Conservation (phyloP, 768 basidiomycete genomes). For the Naganishia vaughanmartiniae region DNA sequence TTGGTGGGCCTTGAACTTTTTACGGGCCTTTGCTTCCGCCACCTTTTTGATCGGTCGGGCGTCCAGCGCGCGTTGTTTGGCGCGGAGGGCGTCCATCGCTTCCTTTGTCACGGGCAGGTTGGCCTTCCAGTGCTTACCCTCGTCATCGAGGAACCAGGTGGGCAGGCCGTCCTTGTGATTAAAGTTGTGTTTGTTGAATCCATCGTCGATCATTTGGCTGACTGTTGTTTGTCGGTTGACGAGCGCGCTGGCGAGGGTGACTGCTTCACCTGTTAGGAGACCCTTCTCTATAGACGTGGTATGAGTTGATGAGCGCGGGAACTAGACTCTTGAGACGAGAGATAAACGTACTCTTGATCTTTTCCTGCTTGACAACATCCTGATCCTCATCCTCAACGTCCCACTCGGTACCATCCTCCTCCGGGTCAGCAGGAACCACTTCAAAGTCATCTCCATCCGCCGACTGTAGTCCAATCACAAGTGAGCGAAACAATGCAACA, state of each 20-base stretch:
- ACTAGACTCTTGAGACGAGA: neutral
- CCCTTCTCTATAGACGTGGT: slow-evolving; percentile 63
- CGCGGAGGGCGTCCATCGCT: slow-evolving; percentile 76
- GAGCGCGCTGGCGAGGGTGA: slow-evolving; percentile 83
- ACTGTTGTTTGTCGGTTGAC: slow-evolving; percentile 87
- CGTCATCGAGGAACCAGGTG: slow-evolving; percentile 96
- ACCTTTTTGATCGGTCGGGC: slow-evolving; percentile 98
- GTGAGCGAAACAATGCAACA: too few species aligned
- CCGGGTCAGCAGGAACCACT: slow-evolving; percentile 64
- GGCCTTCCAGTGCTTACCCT: slow-evolving; percentile 83
- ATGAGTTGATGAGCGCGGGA: neutral
- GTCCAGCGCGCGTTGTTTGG: slow-evolving; percentile 87
- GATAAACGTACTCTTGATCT: slow-evolving; percentile 63
- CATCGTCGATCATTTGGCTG: slow-evolving; percentile 85
- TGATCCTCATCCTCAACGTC: slow-evolving; percentile 74
- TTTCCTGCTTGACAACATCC: slow-evolving; percentile 65
- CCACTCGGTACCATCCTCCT: slow-evolving; percentile 69
- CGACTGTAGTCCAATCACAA: slow-evolving; percentile 30
- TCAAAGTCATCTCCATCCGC: slow-evolving; percentile 60
- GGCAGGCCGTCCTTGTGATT: slow-evolving; percentile 90
- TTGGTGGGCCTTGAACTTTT: slow-evolving; percentile 83
- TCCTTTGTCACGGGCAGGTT: slow-evolving; percentile 98
- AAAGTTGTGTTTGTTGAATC: slow-evolving; percentile 89
- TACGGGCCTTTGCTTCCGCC: slow-evolving; percentile 95
- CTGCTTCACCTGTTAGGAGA: slow-evolving; percentile 79